phyloP scores from a whole-genome alignment of 768 basidiomycete genomes.

The Chalciporus chontae region DNA sequence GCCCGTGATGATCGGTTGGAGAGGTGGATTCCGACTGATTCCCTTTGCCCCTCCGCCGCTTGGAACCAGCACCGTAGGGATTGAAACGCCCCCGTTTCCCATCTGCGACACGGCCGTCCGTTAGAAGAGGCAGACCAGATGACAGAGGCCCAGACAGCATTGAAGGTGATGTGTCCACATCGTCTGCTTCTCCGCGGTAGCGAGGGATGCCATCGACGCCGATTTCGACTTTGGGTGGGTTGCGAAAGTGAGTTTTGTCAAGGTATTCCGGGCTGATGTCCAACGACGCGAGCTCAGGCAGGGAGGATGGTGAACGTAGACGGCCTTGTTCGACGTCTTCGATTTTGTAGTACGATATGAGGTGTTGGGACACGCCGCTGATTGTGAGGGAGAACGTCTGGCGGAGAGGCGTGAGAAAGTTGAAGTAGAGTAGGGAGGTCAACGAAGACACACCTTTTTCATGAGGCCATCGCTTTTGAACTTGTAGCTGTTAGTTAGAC shows the following conservation, averaged over 20 bases:
- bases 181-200: slow-evolving; percentile 83
- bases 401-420: slow-evolving; percentile 28
- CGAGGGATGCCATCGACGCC: slow-evolving; percentile 79
- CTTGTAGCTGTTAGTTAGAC: slow-evolving; percentile 88
- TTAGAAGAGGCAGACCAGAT: slow-evolving; percentile 46
- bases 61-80: slow-evolving; percentile 37
- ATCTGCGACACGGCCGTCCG: slow-evolving; percentile 43
- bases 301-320: slow-evolving; percentile 80
- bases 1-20: slow-evolving; percentile 27
- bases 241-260: slow-evolving; percentile 86
- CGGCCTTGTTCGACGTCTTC: slow-evolving; percentile 89
- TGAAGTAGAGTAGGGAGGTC: slow-evolving; percentile 1
- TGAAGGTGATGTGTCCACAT: slow-evolving; percentile 46
- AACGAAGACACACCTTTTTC: slow-evolving; percentile 76
- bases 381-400: slow-evolving; percentile 92
- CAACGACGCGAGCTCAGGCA: slow-evolving; percentile 82
- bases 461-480: slow-evolving; percentile 92
- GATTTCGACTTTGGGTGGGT: slow-evolving; percentile 84
- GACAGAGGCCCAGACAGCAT: slow-evolving; percentile 42
- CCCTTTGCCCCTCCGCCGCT: slow-evolving; percentile 39
- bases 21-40: slow-evolving; percentile 27
- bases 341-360: slow-evolving; percentile 92
- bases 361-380: slow-evolving; percentile 80
- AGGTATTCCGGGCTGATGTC: slow-evolving; percentile 88
- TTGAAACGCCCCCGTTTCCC: slow-evolving; percentile 44